Percentiles rank a stretch among this genome's conserved stretches.
Conservation (phyloP, 352 stramenopile species). For the Globisporangium yorkense region DNA sequence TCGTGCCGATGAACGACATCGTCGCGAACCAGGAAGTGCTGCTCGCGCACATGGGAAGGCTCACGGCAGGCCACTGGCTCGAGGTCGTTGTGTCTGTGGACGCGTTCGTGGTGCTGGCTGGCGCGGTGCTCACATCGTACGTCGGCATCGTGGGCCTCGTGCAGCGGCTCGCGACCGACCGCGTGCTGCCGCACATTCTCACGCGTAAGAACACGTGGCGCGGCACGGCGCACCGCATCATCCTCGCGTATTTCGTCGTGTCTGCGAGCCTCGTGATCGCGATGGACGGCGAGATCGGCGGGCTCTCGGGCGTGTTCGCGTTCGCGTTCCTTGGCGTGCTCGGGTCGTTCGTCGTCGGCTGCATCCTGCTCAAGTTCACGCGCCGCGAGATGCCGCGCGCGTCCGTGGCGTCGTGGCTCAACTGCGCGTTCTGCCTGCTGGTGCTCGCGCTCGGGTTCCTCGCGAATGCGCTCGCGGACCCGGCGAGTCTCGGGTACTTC, state of each 20-base stretch:
- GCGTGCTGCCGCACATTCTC: constrained; percentile 30
- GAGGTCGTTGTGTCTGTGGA: constrained; percentile 42
- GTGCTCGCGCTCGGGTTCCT: constrained; percentile 48
- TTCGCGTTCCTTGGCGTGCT: constrained; percentile 75
- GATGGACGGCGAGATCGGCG: constrained; percentile 51
- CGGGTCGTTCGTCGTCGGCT: constrained; percentile 58
- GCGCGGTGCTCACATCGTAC: constrained; percentile 71
- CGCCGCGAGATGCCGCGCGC: constrained; percentile 68
- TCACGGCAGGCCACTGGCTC: constrained; percentile 19
- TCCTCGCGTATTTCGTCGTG: constrained; percentile 47
- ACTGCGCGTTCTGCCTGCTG: constrained; percentile 37
- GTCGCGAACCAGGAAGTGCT: constrained; percentile 35
- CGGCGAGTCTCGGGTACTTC: constrained; percentile 41
- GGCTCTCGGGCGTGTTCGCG: constrained; percentile 64
- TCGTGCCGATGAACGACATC: constrained; percentile 63
- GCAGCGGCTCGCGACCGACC: constrained; percentile 57
- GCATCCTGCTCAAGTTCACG: constrained; percentile 74
- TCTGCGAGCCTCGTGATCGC: constrained; percentile 42
- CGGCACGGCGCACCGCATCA: constrained; percentile 52
- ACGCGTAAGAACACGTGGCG: constrained; percentile 41
- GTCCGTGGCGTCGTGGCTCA: constrained; percentile 58
- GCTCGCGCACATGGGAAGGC: constrained; percentile 49
- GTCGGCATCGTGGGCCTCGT: constrained; percentile 53
- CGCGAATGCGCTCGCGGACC: constrained; percentile 44
- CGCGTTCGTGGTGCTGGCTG: constrained; percentile 71